Evolutionary conservation across 148 eudicot genomes (phyloP), one percentile per base, ranked within the genome.

Genomic region (Camellia japonica): DNA sequence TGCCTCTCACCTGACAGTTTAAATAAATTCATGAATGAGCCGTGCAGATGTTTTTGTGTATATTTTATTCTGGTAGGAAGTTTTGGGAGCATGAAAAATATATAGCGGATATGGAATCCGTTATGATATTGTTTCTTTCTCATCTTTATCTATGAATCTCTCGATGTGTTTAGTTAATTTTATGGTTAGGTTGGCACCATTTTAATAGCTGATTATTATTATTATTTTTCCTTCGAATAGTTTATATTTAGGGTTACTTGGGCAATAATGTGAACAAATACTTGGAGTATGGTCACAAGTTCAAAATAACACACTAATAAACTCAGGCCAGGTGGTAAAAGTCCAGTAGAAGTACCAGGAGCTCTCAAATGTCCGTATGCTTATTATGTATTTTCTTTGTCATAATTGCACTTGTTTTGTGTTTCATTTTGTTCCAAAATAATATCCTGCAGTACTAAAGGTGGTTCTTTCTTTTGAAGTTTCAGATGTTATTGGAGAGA

Each of bases 61-160:
- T 56, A 56, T 56, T 56, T 56, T 56, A 11, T 56, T 14, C 12
- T 62, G 23, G 23, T 20, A 4, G 20, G 8, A 62, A 62, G 65
- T 16, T 62, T 55, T 14, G 14, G 58, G 75, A 73, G 76, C 64
- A 73, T 73, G 11, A 38, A 55, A 52, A 54, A 47, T 10, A 68
- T 13, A n/a, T 44, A 47, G 19, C 4, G 55, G 75, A 23, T 51
- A 49, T 52, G 11, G 19, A 44, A 51, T 19, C 63, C 14, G 18
- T 67, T 42, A 30, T 5, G 61, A 62, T 16, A 55, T 73, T 55
- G 15, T 55, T 5, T 11, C 75, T 51, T 11, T 30, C n/a, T 54
- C 3, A 2, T 52, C n/a, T 73, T 73, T 73, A 54, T 54, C 44
- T 52, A 54, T 18, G 75, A 73, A 52, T 62, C 23, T 18, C 23